Percentiles rank a stretch among this genome's conserved stretches.
Conservation (phyloP, 208 protist species). For the Trypanosomatidae sp. region DNA sequence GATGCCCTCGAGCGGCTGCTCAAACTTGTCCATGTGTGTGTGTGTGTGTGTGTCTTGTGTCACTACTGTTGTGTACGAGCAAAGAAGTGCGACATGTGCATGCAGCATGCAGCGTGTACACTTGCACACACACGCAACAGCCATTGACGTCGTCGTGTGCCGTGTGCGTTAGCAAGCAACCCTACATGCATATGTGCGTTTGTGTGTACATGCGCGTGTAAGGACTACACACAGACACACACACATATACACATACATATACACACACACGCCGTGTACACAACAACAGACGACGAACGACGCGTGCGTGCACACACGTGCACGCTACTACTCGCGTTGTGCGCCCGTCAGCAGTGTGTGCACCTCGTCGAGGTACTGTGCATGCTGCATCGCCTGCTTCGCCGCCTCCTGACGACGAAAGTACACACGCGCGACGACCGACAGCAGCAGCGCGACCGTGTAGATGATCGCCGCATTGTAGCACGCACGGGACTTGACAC, state of each 20-base stretch:
- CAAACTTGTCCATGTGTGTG: slow-evolving; percentile 64
- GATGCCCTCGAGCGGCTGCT: slow-evolving; percentile 76
- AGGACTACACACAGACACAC: background rate
- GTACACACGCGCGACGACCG: slow-evolving; percentile 60
- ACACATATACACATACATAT: background rate
- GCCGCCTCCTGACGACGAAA: slow-evolving; percentile 43
- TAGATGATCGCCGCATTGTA: slow-evolving; percentile 83
- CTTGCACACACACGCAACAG: too few relatives aligned
- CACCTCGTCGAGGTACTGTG: slow-evolving; percentile 24
- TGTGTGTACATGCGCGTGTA: too few relatives aligned
- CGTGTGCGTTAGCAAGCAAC: too few relatives aligned
- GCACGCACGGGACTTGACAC: slow-evolving; percentile 71
- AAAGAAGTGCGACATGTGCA: too few relatives aligned
- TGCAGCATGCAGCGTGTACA: too few relatives aligned
- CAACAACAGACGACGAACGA: too few relatives aligned
- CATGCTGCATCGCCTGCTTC: slow-evolving; percentile 17
- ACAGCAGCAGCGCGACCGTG: slow-evolving; percentile 55
- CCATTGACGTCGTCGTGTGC: too few relatives aligned
- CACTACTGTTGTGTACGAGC: too few relatives aligned
- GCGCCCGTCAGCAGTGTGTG: slow-evolving; percentile 16
- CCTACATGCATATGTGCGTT: too few relatives aligned
- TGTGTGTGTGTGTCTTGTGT: too few relatives aligned
- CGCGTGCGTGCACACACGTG: too few relatives aligned
- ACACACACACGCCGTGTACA: background rate
- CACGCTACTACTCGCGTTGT: too few relatives aligned